Base-by-base conservation (phyloP, 768 basidiomycete species). In the Cystobasidium ongulense region DNA sequence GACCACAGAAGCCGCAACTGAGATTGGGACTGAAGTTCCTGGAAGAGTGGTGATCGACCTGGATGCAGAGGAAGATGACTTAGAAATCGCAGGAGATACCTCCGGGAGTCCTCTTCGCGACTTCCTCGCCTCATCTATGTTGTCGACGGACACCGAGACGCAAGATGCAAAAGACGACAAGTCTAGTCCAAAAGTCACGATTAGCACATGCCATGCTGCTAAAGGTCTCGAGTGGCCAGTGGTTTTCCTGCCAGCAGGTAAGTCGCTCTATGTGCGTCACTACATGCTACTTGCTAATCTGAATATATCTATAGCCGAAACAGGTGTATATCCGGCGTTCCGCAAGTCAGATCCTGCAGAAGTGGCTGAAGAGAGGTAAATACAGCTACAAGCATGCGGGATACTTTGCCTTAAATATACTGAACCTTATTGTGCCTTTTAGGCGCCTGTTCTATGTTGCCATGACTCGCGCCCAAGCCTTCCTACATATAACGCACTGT, bases 211-310 rank as follows among this genome's bases (percentile, higher is more conserved):
- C 53, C 92, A 95, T 82, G 86, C 90, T 38, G 91, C 91, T 0
- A 95, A 95, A 80, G 91, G 92, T 0, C 82, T 93, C 8, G 92
- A 95, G 80, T 95, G 91, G 91, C 91, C 92, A 0, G 89, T 92
- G 0, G 90, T 93, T 0, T 88, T 93, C 75, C 83, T 90, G 23
- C 89, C 89, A 27, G 86, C 88, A 17, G 87, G 88, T 88, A 74
- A 79, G 41, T 17, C 38, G 21, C 7, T 39, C 54, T 8, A 61
- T 41, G 27, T 35, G 33, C 23, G 18, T 21, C 17, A 35, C 5
- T 43, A 27, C 23, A 57, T 21, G 63, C 43, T 57, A 17, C 46
- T 31, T 43, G 64, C 63, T 77, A 65, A 75, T 39, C n/a, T 68
- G 17, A 50, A 68, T 18, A 33, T 10, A 5, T 25, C 23, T 63